Evolutionary conservation across 2,329 filamentous ascomycete genomes (phyloP).

Genomic region (Periconia sp.): DNA sequence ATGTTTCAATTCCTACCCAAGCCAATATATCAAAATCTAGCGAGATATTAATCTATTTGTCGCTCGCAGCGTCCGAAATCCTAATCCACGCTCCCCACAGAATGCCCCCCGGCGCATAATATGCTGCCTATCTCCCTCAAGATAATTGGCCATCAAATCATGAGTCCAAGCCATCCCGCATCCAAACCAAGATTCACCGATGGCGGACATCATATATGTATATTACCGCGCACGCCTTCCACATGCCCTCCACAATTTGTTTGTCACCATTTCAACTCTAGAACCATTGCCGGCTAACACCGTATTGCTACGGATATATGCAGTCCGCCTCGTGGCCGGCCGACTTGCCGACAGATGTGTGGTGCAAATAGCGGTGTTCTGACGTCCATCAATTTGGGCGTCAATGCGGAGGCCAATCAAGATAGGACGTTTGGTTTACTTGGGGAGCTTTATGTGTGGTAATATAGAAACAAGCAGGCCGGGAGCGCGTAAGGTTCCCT

Average conservation of each 20-base stretch:
- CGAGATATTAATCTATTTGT: slow-evolving; percentile 42
- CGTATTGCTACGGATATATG: slow-evolving; percentile 26
- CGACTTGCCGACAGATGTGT: slow-evolving; percentile 22
- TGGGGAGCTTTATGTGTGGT: slow-evolving; percentile 19
- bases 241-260: slow-evolving; percentile 10
- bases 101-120: too few relatives aligned
- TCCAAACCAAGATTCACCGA: slow-evolving; percentile 5
- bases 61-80: slow-evolving; percentile 20
- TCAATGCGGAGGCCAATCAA: slow-evolving; percentile 31
- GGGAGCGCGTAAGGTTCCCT: slow-evolving; percentile 4
- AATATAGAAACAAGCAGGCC: slow-evolving; percentile 27
- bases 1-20: slow-evolving; percentile 15
- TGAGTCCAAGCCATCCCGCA: not conserved
- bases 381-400: slow-evolving; percentile 33
- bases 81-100: slow-evolving; percentile 14
- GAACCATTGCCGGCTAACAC: slow-evolving; percentile 20
- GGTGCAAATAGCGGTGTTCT: slow-evolving; percentile 18
- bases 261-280: slow-evolving; percentile 26
- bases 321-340: slow-evolving; percentile 24
- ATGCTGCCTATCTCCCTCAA: not conserved
- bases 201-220: slow-evolving; percentile 20
- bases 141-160: slow-evolving; percentile 5
- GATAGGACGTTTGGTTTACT: slow-evolving; percentile 15
- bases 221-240: slow-evolving; percentile 26
- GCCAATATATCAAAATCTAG: slow-evolving; percentile 32